phyloP scores from a whole-genome alignment of 441 rosid genomes.

The Corymbia citriodora region DNA sequence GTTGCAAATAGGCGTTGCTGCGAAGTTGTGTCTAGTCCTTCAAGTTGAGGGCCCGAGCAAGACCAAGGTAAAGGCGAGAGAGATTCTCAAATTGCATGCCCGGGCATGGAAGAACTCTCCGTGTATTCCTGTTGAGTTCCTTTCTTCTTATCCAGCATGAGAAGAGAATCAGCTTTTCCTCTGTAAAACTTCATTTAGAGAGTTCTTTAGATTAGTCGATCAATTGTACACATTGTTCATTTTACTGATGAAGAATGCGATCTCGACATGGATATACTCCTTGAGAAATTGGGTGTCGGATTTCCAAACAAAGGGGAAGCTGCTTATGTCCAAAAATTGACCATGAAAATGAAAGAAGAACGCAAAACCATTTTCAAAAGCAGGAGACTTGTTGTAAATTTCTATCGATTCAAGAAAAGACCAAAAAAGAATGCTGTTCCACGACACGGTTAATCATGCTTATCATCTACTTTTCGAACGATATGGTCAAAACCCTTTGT shows the following conservation, averaged over 20 bases:
- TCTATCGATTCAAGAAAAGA: not conserved
- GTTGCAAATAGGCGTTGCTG: constrained; percentile 74
- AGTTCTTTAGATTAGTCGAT: not conserved
- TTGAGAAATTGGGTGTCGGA: not conserved
- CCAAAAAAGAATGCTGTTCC: not conserved
- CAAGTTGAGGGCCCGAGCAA: constrained; percentile 45
- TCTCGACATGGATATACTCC: not conserved
- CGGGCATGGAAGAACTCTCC: constrained; percentile 70
- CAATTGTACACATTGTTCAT: not conserved
- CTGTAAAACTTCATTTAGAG: not conserved
- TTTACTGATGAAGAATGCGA: not conserved
- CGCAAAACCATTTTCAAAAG: not conserved
- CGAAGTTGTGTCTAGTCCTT: constrained; percentile 67
- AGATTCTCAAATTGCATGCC: constrained; percentile 62
- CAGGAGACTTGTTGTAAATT: not conserved
- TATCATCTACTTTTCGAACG: not conserved
- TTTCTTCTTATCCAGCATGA: constrained; percentile 45
- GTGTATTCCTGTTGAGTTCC: constrained; percentile 48
- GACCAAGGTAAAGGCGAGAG: constrained; percentile 56
- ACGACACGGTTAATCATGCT: not conserved
- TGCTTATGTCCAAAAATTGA: not conserved
- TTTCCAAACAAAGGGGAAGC: not conserved
- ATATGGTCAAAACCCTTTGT: not conserved
- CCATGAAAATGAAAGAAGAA: not conserved
- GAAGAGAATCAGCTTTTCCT: not conserved